Conservation (phyloP, 768 basidiomycete species). For the Melanogaster broomeanus region DNA sequence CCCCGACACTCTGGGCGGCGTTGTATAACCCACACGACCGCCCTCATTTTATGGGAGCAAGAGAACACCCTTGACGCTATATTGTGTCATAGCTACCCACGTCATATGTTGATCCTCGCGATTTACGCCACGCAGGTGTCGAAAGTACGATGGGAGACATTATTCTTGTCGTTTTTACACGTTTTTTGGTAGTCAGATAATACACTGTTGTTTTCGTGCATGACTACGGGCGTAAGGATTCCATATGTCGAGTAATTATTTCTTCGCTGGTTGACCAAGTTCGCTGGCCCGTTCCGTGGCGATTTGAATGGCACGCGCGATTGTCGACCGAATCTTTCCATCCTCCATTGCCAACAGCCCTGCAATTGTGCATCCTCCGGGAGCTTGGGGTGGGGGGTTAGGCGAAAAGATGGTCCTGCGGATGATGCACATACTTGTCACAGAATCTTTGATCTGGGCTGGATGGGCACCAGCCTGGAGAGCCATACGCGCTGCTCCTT, state of each 20-base stretch:
- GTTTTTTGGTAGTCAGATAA: background rate
- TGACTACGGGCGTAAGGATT: too few relatives aligned
- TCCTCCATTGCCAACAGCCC: conserved; percentile 96
- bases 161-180: background rate
- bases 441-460: conserved; percentile 95
- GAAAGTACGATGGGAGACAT: conserved; percentile 40
- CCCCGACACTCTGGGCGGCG: conserved; percentile 97
- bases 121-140: conserved; percentile 25
- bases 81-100: conserved; percentile 33
- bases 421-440: conserved; percentile 72
- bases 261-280: conserved; percentile 70
- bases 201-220: too few relatives aligned
- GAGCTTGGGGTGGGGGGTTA: conserved; percentile 63
- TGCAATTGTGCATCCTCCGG: conserved; percentile 97
- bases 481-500: conserved; percentile 96
- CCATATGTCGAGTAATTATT: conserved; percentile 30
- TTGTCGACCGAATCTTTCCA: conserved; percentile 88
- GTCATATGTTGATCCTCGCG: conserved; percentile 36
- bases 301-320: conserved; percentile 92
- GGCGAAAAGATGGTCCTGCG: background rate
- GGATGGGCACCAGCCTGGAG: conserved; percentile 89
- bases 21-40: conserved; percentile 65
- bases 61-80: conserved; percentile 35
- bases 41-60: conserved; percentile 98
- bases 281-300: conserved; percentile 89